Percentiles rank a stretch among this genome's conserved stretches.
Evolutionary conservation across 1,284 basidiomycete species (phyloP).

Genomic region (Pholiota adiposa): DNA sequence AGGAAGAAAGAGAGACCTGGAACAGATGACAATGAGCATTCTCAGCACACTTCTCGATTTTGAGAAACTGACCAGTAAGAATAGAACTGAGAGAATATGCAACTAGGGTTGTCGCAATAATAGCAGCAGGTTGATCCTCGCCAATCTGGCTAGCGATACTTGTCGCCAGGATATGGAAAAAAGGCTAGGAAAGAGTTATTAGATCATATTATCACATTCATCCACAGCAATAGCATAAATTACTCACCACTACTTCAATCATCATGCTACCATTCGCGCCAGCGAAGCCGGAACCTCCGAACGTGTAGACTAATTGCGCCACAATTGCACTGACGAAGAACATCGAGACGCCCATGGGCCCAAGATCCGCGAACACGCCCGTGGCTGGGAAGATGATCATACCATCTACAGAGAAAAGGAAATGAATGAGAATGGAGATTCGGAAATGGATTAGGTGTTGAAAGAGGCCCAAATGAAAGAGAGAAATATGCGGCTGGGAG

Average conservation of each 20-base stretch:
- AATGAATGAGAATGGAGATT: not conserved
- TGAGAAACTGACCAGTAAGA: conserved; percentile 72
- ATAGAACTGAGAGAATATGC: conserved; percentile 90
- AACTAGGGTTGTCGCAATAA: conserved; percentile 91
- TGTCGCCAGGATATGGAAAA: conserved; percentile 91
- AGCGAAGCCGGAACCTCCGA: conserved; percentile 88
- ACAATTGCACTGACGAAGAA: conserved; percentile 86
- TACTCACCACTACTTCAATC: conserved; percentile 92
- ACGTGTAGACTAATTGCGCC: conserved; percentile 85
- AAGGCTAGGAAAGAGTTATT: conserved; percentile 61
- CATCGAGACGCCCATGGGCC: conserved; percentile 92
- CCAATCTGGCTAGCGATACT: conserved; percentile 80
- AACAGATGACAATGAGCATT: conserved; percentile 2
- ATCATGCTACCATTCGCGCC: conserved; percentile 98
- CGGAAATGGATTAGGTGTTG: not conserved
- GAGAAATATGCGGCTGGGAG: not conserved
- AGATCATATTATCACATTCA: not conserved
- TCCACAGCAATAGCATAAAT: not conserved
- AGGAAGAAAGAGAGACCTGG: conserved; percentile 75
- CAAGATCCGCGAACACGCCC: conserved; percentile 82
- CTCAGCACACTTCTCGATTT: not conserved
- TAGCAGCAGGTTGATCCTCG: conserved; percentile 67
- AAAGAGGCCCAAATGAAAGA: conserved; percentile 1
- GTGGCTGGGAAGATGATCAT: conserved; percentile 92
- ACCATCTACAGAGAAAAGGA: conserved; percentile 51